Base-by-base conservation (phyloP, 2,329 filamentous ascomycete genomes). In the Fusarium mexicanum region DNA sequence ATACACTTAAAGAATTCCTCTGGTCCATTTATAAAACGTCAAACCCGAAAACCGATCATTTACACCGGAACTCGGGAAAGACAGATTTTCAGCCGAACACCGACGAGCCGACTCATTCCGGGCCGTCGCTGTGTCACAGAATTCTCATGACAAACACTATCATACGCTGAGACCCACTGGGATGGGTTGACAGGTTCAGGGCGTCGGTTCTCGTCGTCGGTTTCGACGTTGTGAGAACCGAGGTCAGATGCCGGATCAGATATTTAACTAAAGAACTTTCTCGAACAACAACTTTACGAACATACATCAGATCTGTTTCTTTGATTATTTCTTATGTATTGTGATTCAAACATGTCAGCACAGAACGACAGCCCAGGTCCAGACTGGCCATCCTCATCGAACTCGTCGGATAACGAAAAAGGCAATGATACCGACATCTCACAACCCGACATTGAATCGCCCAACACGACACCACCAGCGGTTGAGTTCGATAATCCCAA, bases 371-470 rank as follows among this genome's bases (percentile, higher is more conserved):
- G 2, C 22, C 8, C 35, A 22, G 22, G 16, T 3, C 2, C 22
- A 3, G 40, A 41, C 3, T 61, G 50, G 63, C 43, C 58, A 3
- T 33, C 14, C 6, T 48, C 38, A 2, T 66, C 64, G 14, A 58
- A 20, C 17, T 72, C 68, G 1, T 60, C 63, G 4, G 74, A 76
- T 12, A 73, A 66, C 8, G 71, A 73, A 26, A 76, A 76, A 13
- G 64, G 48, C 6, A 46, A 51, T 14, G 64, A 72, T 3, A 66
- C 54, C 18, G 61, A 64, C n/a, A 50, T 11, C 2, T 68, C 69
- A 17, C 64, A 44, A 8, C 35, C 35, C 5, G 33, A 26, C 0
- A 8, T 16, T 4, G 16, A 37, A 8, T 31, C 33, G 17, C 35
- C 35, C 17, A 37, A 18, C 3, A 33, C 8, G 13, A 4, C 6